Evolutionary conservation across 1,139 yeast species (phyloP), one percentile per base, ranked within the genome.

Genomic region (Ashbya aceris): DNA sequence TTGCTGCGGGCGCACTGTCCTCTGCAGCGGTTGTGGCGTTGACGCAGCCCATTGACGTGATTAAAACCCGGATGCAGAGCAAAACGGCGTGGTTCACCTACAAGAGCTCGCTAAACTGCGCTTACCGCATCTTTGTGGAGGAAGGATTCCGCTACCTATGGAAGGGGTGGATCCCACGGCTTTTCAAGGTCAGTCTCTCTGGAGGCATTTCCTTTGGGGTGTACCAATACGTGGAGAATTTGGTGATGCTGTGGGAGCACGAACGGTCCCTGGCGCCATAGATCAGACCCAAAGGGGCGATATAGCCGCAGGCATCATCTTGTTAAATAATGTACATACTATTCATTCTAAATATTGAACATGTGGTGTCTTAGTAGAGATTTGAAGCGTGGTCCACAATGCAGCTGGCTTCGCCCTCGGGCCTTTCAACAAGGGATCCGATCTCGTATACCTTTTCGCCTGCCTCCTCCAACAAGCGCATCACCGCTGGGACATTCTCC

Each of bases 1-100:
- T 76, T 50, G 72, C 71, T 0, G 46, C 81, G 44, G 84, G 84
- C 40, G 56, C 76, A 7, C 62, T 75, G 1, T 75, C 78, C 33
- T 81, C 78, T 29, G 64, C 67, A 39, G 84, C 78, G 0, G 94
- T 86, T 23, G 84, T 86, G 4, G 74, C 76, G 0, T 69, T 77
- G 0, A 89, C 97, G 0, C 97, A 89, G 63, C 98, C 98, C 0
- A 67, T 91, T 14, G 98, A 91, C 65, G 87, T 87, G 4, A 67
- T 89, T 40, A 91, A 91, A 64, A 79, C 96, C 1, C 76, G 95
- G 58, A 77, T 87, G 76, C 96, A 89, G 62, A 77, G 87, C 61
- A 77, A 79, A 45, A 71, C 73, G 57, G 81, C 62, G 2, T 53
- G 55, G 48, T 54, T 80, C 9, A 69, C 74, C 46, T 62, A 70